A percentile compares a stretch with the other conserved stretches of the same genome.
phyloP scores from a whole-genome alignment of 495 filamentous ascomycete species.

The Aspergillus biplanus region DNA sequence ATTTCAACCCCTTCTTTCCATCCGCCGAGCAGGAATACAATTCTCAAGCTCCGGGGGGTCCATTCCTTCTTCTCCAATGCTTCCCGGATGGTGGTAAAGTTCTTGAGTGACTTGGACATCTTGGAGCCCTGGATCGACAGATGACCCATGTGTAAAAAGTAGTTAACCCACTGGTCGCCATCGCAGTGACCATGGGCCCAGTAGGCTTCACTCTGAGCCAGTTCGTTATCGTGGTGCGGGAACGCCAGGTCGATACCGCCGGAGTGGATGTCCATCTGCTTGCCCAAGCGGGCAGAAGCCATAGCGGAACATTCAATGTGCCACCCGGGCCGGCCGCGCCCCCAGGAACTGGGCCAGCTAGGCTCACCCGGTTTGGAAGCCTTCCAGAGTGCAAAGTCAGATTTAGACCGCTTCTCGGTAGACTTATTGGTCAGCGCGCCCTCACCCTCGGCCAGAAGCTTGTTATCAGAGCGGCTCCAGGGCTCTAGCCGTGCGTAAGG shows the following conservation, averaged over 20 bases:
- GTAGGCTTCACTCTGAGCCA: constrained; percentile 93
- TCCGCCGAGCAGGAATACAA: constrained; percentile 83
- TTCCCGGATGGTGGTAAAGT: constrained; percentile 93
- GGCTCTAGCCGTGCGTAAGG: constrained; percentile 85
- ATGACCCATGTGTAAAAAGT: constrained; percentile 97
- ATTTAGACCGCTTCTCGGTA: constrained; percentile 67
- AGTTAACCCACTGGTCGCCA: constrained; percentile 83
- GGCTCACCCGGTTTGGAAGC: constrained; percentile 90
- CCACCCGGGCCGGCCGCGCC: constrained; percentile 88
- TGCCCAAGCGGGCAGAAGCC: constrained; percentile 83
- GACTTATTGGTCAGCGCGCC: constrained; percentile 74
- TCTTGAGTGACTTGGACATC: constrained; percentile 95
- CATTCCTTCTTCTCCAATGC: constrained; percentile 75
- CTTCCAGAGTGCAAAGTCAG: constrained; percentile 97
- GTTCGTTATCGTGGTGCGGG: constrained; percentile 95
- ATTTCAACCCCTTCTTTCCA: constrained; percentile 96
- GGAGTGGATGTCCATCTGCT: constrained; percentile 87
- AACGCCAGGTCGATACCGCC: constrained; percentile 93
- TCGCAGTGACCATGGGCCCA: constrained; percentile 51
- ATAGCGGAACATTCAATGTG: constrained; percentile 99
- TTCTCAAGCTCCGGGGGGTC: constrained; percentile 78
- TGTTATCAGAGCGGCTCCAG: constrained; percentile 81
- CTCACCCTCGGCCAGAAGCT: constrained; percentile 85
- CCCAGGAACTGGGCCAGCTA: constrained; percentile 86
- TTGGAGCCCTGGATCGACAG: constrained; percentile 87